Conservation (phyloP, 2,329 filamentous ascomycete species). For the Trichophyton schoenleinii region DNA sequence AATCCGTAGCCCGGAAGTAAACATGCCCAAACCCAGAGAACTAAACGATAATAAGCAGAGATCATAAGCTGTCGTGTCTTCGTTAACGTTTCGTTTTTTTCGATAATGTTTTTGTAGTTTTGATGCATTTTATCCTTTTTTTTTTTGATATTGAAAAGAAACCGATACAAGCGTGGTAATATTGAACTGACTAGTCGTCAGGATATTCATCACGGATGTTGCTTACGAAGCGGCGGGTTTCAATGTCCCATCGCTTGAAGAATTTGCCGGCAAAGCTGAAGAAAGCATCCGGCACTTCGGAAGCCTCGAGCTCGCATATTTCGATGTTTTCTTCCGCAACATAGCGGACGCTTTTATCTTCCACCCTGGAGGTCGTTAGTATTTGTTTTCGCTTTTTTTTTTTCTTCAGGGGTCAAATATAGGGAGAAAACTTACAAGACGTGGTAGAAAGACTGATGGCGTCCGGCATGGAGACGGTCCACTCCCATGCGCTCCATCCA, state of each 20-base stretch:
- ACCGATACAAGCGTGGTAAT: background rate
- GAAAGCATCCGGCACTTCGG: slow-evolving; percentile 39
- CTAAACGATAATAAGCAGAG: background rate
- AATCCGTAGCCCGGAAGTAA: background rate
- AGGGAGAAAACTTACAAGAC: slow-evolving; percentile 55
- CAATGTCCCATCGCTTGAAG: slow-evolving; percentile 73
- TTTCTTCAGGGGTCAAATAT: background rate
- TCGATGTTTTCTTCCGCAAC: slow-evolving; percentile 73
- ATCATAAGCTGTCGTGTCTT: background rate
- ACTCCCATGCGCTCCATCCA: slow-evolving; percentile 55
- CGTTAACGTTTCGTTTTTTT: background rate
- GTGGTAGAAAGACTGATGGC: slow-evolving; percentile 67
- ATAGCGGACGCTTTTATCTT: slow-evolving; percentile 58
- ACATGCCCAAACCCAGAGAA: background rate
- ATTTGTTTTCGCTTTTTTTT: background rate
- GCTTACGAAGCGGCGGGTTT: slow-evolving; percentile 60
- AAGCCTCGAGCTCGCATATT: slow-evolving; percentile 42
- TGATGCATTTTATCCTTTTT: background rate
- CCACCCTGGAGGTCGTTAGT: slow-evolving; percentile 36
- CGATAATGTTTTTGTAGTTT: background rate
- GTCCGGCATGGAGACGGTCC: slow-evolving; percentile 46
- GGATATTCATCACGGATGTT: slow-evolving; percentile 76
- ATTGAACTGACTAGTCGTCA: slow-evolving; percentile 49
- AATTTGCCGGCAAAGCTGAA: slow-evolving; percentile 64
- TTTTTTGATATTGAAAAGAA: background rate